phyloP scores from a whole-genome alignment of 2,329 filamentous ascomycete genomes.

The Alternaria panax region DNA sequence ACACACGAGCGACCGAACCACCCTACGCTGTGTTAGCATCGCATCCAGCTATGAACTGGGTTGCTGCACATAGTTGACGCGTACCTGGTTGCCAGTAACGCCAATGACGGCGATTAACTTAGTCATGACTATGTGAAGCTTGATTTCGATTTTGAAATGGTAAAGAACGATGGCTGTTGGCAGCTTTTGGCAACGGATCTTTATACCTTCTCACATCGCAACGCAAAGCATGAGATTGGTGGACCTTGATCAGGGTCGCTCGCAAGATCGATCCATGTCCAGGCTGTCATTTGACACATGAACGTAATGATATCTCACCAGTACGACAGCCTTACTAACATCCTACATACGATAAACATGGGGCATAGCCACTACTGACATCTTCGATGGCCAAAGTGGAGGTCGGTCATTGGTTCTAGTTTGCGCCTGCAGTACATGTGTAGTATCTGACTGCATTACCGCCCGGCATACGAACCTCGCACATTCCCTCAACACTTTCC shows the following conservation, averaged over 20 bases:
- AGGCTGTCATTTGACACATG: not conserved
- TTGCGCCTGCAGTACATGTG: not conserved
- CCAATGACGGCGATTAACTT: conserved; percentile 31
- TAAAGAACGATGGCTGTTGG: not conserved
- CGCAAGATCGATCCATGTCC: too few species aligned
- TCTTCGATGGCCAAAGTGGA: not conserved
- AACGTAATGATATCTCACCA: not conserved
- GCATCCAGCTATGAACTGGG: not conserved
- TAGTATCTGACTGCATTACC: not conserved
- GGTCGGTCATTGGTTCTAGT: not conserved
- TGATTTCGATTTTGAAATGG: not conserved
- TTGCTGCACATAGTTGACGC: not conserved
- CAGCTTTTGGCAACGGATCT: not conserved
- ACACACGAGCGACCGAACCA: conserved; percentile 27
- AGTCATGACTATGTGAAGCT: conserved; percentile 4
- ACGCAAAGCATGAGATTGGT: not conserved
- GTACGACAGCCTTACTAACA: not conserved
- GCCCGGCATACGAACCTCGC: not conserved
- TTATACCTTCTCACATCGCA: not conserved
- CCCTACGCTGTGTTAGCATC: conserved; percentile 12
- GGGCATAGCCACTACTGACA: not conserved
- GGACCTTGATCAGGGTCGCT: not conserved
- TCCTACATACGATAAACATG: not conserved
- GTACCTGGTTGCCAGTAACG: conserved; percentile 26
- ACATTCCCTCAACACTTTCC: not conserved